Base-by-base conservation (phyloP, 2,329 filamentous ascomycete species). In the Apiospora malaysiana region DNA sequence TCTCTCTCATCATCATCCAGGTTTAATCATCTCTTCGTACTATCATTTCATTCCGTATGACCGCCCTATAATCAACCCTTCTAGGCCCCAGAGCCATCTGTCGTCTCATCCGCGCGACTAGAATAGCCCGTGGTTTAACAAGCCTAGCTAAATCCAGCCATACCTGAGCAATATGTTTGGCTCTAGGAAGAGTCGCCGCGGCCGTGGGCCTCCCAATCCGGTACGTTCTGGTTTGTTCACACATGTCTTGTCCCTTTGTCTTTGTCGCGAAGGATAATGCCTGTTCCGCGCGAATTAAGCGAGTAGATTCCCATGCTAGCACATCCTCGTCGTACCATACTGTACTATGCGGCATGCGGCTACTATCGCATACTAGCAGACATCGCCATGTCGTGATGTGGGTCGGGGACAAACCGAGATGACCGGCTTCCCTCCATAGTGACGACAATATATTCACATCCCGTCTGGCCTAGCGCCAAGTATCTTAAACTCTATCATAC, bases 101-200 rank as follows among this genome's bases (percentile, higher is more conserved):
- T 63, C 56, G 56, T 40, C 56, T 63, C 56, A 40, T 63, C n/a
- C 56, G 56, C 56, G 56, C 56, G 27, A 63, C 56, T 32, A 63
- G 43, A 68, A n/a, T 16, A 14, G n/a, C 66, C 2, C 27, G 21
- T 25, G 47, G 68, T 69, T 40, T 25, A 42, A 46, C 65, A 47
- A 45, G 43, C 4, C 66, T 68, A 32, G 66, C 46, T 32, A n/a
- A 23, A 47, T 37, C 66, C 23, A 68, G 66, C 66, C 47, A 68
- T 32, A n/a, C 27, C 56, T 63, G 56, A 56, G 68, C 73, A 78
- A 70, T 43, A 87, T 87, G 87, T 88, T 89, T 79, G 84, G 83
- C 76, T 85, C 85, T 74, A 83, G 84, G 81, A 86, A 83, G 79
- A 84, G 84, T 78, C 82, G 56, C 56, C 56, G 56, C 32, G 56